Conservation (phyloP, 2,329 filamentous ascomycete species). For the Diaporthe vexans region DNA sequence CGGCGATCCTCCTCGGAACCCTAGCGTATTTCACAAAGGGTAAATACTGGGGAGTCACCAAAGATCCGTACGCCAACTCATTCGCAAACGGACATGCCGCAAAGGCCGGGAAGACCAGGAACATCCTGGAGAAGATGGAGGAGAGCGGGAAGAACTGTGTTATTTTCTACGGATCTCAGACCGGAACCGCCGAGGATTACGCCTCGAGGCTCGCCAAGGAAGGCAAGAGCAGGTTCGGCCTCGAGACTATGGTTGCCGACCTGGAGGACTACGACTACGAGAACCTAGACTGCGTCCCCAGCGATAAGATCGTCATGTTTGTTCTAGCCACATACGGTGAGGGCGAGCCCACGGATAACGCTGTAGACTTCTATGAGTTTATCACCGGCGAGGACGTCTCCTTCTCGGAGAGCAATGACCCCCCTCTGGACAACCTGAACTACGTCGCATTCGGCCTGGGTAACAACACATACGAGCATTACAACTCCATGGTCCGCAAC, state of each 20-base stretch:
- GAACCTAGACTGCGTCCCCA: slow-evolving; percentile 88
- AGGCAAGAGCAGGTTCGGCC: slow-evolving; percentile 93
- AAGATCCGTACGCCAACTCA: slow-evolving; percentile 88
- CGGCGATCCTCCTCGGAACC: slow-evolving; percentile 86
- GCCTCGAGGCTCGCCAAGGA: slow-evolving; percentile 97
- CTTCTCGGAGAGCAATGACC: slow-evolving; percentile 82
- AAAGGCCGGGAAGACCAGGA: slow-evolving; percentile 87
- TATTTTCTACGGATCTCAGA: slow-evolving; percentile 98
- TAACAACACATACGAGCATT: slow-evolving; percentile 99
- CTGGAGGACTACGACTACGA: slow-evolving; percentile 98
- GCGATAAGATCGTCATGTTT: slow-evolving; percentile 94
- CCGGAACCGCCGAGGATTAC: slow-evolving; percentile 98
- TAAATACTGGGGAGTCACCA: slow-evolving; percentile 88
- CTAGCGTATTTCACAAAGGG: slow-evolving; percentile 98
- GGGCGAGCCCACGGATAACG: slow-evolving; percentile 98
- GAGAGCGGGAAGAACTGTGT: slow-evolving; percentile 97
- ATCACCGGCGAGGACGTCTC: slow-evolving; percentile 83
- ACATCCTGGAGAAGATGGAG: slow-evolving; percentile 96
- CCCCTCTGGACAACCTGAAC: slow-evolving; percentile 85
- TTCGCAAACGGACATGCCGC: slow-evolving; percentile 77
- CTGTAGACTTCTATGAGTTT: slow-evolving; percentile 99
- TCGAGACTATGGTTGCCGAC: slow-evolving; percentile 98
- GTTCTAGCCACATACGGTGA: slow-evolving; percentile 98
- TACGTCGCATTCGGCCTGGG: slow-evolving; percentile 97
- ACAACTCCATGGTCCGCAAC: slow-evolving; percentile 98